Conservation (phyloP, 768 basidiomycete species). For the Xanthoconium stramineum region DNA sequence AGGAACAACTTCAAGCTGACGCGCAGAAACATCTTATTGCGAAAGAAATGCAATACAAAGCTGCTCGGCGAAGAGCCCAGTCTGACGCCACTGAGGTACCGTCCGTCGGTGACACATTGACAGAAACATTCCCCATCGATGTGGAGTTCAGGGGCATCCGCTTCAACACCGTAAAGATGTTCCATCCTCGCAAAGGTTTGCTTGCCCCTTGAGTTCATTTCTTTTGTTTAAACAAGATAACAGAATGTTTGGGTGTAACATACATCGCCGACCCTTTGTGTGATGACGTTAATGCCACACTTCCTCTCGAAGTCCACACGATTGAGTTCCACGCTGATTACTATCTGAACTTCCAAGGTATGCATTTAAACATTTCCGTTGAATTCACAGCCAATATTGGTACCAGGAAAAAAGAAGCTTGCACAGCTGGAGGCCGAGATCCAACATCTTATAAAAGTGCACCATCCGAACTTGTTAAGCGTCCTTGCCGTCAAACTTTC, state of each 20-base stretch:
- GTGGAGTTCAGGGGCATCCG: slow-evolving; percentile 55
- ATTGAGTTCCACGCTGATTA: slow-evolving; percentile 67
- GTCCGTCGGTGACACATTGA: slow-evolving; percentile 44
- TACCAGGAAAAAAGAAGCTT: slow-evolving; percentile 63
- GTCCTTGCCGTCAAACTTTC: slow-evolving; percentile 66
- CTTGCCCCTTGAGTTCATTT: slow-evolving; percentile 1
- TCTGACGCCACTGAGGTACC: slow-evolving; percentile 72
- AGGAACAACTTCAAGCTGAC: slow-evolving; percentile 66
- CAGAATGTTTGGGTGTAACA: slow-evolving; percentile 62
- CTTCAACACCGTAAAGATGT: slow-evolving; percentile 67
- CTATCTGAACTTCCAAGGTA: slow-evolving; percentile 65
- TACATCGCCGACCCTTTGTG: slow-evolving; percentile 76
- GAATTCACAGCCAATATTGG: background rate
- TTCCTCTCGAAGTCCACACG: slow-evolving; percentile 66
- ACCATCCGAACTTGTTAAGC: slow-evolving; percentile 63
- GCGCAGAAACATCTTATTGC: slow-evolving; percentile 48
- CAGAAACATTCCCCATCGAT: slow-evolving; percentile 57
- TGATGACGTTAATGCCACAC: slow-evolving; percentile 55
- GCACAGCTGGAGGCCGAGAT: slow-evolving; percentile 65
- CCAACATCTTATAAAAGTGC: slow-evolving; percentile 52
- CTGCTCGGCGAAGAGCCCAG: slow-evolving; percentile 58
- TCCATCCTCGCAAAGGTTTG: slow-evolving; percentile 67
- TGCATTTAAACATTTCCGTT: background rate
- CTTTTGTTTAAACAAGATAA: background rate
- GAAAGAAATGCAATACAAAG: slow-evolving; percentile 48